Percentiles rank a stretch among this genome's conserved stretches.
Conservation (phyloP, 768 basidiomycete species). For the Amanita jacksonii region DNA sequence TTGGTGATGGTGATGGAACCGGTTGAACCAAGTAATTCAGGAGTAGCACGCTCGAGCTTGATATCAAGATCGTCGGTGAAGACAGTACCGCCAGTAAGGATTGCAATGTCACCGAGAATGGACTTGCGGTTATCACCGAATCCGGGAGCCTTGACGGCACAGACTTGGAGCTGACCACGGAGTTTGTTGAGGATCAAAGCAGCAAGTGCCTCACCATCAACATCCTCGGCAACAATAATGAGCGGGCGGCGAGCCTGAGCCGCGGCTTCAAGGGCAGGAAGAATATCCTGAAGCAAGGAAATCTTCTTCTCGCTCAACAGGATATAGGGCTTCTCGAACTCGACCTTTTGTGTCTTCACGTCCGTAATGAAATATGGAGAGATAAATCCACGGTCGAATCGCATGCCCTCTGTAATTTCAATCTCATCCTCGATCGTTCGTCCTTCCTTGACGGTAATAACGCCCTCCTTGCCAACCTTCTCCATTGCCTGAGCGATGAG, state of each 20-base stretch:
- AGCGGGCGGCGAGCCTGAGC: slow-evolving; percentile 81
- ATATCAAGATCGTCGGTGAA: slow-evolving; percentile 96
- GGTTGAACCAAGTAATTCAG: slow-evolving; percentile 83
- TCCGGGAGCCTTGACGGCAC: slow-evolving; percentile 92
- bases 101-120: slow-evolving; percentile 93
- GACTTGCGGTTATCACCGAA: slow-evolving; percentile 99
- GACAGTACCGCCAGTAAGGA: slow-evolving; percentile 96
- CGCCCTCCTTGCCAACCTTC: slow-evolving; percentile 98
- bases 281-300: slow-evolving; percentile 86
- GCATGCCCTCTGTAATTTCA: slow-evolving; percentile 99
- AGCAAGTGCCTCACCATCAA: slow-evolving; percentile 96
- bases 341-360: slow-evolving; percentile 91
- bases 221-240: slow-evolving; percentile 94
- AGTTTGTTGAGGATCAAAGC: slow-evolving; percentile 99
- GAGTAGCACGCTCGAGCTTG: slow-evolving; percentile 87
- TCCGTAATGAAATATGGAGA: slow-evolving; percentile 98
- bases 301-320: slow-evolving; percentile 98
- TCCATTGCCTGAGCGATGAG: slow-evolving; percentile 99
- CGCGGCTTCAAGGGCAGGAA: slow-evolving; percentile 80
- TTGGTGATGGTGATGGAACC: slow-evolving; percentile 93
- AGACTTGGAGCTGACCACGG: slow-evolving; percentile 91
- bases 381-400: slow-evolving; percentile 98
- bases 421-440: slow-evolving; percentile 98
- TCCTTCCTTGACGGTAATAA: slow-evolving; percentile 99
- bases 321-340: slow-evolving; percentile 94